A percentile compares a stretch with the other conserved stretches of the same genome.
These are phyloP conservation scores for Henckelia pumila DNA, from an alignment of 257 asterid species.

Conservation along the genomic window DNA sequence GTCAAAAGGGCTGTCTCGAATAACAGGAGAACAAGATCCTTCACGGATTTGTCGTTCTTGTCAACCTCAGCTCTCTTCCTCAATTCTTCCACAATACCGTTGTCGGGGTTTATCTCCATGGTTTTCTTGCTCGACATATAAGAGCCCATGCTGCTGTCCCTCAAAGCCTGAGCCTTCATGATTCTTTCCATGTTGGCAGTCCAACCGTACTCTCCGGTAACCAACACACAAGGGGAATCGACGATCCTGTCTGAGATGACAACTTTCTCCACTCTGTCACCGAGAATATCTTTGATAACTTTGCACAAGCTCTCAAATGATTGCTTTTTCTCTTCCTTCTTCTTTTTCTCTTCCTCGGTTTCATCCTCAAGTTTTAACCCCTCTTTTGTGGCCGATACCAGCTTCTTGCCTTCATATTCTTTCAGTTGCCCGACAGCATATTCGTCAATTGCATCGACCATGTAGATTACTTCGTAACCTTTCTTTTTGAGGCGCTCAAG, in stretches of 20 bases:
- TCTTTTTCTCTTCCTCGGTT: slow-evolving; percentile 61
- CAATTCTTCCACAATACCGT: slow-evolving; percentile 80
- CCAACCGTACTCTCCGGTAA: slow-evolving; percentile 80
- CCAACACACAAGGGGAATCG: slow-evolving; percentile 78
- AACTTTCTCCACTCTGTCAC: slow-evolving; percentile 76
- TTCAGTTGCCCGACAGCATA: slow-evolving; percentile 71
- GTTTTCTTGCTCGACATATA: slow-evolving; percentile 94
- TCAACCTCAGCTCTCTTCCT: slow-evolving; percentile 77
- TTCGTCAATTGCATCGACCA: slow-evolving; percentile 87
- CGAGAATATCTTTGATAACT: slow-evolving; percentile 63
- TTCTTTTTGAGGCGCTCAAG: slow-evolving; percentile 75
- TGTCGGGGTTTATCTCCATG: slow-evolving; percentile 79
- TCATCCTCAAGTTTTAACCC: slow-evolving; percentile 78
- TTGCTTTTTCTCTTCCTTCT: slow-evolving; percentile 60
- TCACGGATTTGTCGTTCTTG: slow-evolving; percentile 74
- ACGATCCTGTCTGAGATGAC: slow-evolving; percentile 73
- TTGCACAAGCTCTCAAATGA: slow-evolving; percentile 74
- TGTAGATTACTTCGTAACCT: slow-evolving; percentile 71
- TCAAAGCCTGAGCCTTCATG: slow-evolving; percentile 76
- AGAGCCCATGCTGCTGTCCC: slow-evolving; percentile 71
- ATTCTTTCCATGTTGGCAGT: slow-evolving; percentile 81
- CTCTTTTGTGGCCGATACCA: slow-evolving; percentile 75
- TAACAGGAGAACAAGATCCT: slow-evolving; percentile 61
- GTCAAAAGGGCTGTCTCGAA: slow-evolving; percentile 76
- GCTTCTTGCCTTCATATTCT: slow-evolving; percentile 77